Evolutionary conservation across 2,329 filamentous ascomycete genomes (phyloP).

Genomic region (Aspergillus calidoustus): DNA sequence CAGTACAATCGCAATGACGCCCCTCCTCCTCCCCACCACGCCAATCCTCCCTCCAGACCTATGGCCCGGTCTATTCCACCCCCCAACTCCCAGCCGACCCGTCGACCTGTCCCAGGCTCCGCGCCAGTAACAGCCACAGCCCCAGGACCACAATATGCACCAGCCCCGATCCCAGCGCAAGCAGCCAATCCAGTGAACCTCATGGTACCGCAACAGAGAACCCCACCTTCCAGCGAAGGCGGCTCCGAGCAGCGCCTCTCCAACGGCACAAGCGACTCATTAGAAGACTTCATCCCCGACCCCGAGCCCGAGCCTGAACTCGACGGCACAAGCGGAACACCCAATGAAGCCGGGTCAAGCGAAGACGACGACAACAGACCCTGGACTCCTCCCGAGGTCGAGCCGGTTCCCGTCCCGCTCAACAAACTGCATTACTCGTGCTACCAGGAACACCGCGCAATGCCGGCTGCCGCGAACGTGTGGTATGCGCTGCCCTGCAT

Average conservation of each 20-base stretch:
- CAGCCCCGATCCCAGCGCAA: not conserved
- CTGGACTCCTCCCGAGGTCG: constrained; percentile 37
- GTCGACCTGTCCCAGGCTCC: not conserved
- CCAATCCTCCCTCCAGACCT: constrained; percentile 1
- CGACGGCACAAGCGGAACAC: constrained; percentile 20
- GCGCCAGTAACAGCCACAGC: not conserved
- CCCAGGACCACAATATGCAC: constrained; percentile 4
- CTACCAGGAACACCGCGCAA: constrained; percentile 45
- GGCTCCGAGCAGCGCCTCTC: constrained; percentile 19
- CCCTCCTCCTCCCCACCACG: not conserved
- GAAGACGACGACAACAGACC: constrained; percentile 27
- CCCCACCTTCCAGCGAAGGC: constrained; percentile 19
- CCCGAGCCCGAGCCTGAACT: constrained; percentile 34
- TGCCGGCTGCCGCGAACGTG: constrained; percentile 42
- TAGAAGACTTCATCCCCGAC: constrained; percentile 42
- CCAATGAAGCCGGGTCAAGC: constrained; percentile 25
- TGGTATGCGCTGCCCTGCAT: constrained; percentile 50
- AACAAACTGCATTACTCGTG: constrained; percentile 43
- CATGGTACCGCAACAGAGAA: constrained; percentile 16
- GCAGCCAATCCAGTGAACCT: constrained; percentile 1
- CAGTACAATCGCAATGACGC: constrained; percentile 6
- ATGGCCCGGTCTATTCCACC: constrained; percentile 8
- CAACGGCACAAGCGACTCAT: constrained; percentile 27
- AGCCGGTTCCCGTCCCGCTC: constrained; percentile 40
- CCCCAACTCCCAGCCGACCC: not conserved